phyloP scores from a whole-genome alignment of 352 stramenopile genomes.

The Paralagenidium karlingii region DNA sequence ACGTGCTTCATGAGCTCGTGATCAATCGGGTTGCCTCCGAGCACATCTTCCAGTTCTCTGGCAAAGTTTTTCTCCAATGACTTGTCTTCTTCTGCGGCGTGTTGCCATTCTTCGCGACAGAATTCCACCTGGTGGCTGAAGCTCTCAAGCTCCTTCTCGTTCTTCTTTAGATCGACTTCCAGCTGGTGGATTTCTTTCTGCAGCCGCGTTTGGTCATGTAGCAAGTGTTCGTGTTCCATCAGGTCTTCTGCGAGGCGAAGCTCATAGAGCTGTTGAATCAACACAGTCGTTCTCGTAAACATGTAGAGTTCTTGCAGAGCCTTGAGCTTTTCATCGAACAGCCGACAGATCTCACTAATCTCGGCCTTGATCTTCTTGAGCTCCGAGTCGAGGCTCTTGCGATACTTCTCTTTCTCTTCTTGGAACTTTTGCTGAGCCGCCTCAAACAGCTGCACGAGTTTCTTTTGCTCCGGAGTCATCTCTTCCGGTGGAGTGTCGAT shows the following conservation, averaged over 20 bases:
- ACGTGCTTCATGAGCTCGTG: constrained; percentile 65
- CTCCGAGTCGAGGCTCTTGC: constrained; percentile 82
- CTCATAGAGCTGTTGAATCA: constrained; percentile 64
- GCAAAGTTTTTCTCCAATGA: constrained; percentile 40
- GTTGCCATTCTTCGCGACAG: constrained; percentile 52
- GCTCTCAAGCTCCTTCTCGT: constrained; percentile 27
- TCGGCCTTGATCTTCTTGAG: constrained; percentile 76
- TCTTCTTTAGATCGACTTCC: constrained; percentile 6
- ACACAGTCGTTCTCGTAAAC: constrained; percentile 22
- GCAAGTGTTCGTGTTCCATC: constrained; percentile 34
- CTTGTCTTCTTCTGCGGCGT: constrained; percentile 58
- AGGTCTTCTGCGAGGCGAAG: constrained; percentile 40
- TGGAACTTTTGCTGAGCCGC: constrained; percentile 46
- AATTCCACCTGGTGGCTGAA: constrained; percentile 36
- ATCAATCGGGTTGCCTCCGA: constrained; percentile 41
- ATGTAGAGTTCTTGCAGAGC: constrained; percentile 44
- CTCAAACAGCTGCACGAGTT: constrained; percentile 58
- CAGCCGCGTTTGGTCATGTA: constrained; percentile 14
- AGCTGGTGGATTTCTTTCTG: constrained; percentile 11
- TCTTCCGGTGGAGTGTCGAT: constrained; percentile 55
- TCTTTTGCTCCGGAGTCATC: constrained; percentile 71
- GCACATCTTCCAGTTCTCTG: constrained; percentile 62
- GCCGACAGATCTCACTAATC: constrained; percentile 64
- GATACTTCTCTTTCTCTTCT: constrained; percentile 86
- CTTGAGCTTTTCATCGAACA: constrained; percentile 79